phyloP scores from a whole-genome alignment of 73 alveolate genomes.

The Tetrahymena malaccensis region DNA sequence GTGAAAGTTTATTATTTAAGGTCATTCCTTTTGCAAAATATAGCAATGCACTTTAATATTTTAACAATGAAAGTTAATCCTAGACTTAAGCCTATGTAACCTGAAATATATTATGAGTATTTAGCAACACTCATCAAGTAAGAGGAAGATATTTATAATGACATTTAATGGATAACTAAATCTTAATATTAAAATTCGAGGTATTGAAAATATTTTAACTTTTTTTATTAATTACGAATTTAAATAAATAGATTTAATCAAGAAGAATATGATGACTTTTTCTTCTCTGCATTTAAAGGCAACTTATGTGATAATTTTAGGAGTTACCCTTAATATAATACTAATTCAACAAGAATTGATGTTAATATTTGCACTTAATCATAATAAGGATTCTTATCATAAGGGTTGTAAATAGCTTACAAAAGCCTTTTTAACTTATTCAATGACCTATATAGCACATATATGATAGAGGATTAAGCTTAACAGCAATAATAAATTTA shows the following conservation, averaged over 20 bases:
- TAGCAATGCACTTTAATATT: background rate
- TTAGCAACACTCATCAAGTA: background rate
- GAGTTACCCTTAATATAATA: background rate
- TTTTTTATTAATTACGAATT: too few species aligned
- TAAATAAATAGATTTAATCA: background rate
- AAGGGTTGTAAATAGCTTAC: background rate
- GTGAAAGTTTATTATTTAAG: background rate
- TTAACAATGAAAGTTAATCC: background rate
- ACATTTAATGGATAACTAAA: background rate
- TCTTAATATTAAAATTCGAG: background rate
- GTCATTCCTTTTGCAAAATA: background rate
- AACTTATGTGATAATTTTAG: background rate
- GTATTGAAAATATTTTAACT: background rate
- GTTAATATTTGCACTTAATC: background rate
- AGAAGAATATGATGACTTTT: background rate
- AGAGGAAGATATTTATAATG: too few species aligned
- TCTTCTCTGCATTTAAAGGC: background rate
- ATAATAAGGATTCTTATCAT: background rate
- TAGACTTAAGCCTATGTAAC: background rate
- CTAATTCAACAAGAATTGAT: background rate
- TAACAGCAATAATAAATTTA: too few species aligned
- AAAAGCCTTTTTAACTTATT: background rate
- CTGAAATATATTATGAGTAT: background rate
- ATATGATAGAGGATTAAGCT: background rate
- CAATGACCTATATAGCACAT: background rate